phyloP scores from a whole-genome alignment of 345 rosid genomes.

The Acer saccharum region DNA sequence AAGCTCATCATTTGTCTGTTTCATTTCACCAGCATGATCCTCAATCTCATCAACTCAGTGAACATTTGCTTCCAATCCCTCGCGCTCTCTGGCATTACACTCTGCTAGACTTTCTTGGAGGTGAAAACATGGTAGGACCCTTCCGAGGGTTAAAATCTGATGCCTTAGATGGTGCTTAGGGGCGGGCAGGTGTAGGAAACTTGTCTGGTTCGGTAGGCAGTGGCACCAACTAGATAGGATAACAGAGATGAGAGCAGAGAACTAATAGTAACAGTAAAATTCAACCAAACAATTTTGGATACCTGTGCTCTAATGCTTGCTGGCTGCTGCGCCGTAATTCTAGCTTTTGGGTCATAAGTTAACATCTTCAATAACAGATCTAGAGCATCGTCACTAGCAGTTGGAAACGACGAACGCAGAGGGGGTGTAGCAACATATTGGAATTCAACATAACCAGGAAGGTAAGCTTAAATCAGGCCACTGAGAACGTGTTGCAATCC shows the following conservation, averaged over 20 bases:
- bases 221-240: constrained; percentile 40
- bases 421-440: no score
- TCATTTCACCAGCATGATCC: constrained; percentile 47
- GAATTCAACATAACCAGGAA: no score
- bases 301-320: constrained; percentile 94
- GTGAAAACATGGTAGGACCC: constrained; percentile 63
- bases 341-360: constrained; percentile 75
- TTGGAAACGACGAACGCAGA: constrained; percentile 69
- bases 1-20: constrained; percentile 44
- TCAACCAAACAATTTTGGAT: constrained; percentile 4
- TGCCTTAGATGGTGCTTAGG: constrained; percentile 46
- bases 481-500: no score
- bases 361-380: constrained; percentile 87
- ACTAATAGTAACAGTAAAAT: constrained; percentile 2
- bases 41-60: constrained; percentile 48
- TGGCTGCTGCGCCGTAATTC: constrained; percentile 72
- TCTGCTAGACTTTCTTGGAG: constrained; percentile 68
- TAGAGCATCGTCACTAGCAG: constrained; percentile 78
- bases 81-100: constrained; percentile 73
- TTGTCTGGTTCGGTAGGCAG: constrained; percentile 63
- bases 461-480: no score
- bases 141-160: constrained; percentile 45
- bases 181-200: constrained; percentile 55
- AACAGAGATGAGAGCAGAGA: constrained; percentile 25
- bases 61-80: constrained; percentile 45